Base-by-base conservation (phyloP, 192 early-diverging fungal genomes). In the Linnemannia zychae region DNA sequence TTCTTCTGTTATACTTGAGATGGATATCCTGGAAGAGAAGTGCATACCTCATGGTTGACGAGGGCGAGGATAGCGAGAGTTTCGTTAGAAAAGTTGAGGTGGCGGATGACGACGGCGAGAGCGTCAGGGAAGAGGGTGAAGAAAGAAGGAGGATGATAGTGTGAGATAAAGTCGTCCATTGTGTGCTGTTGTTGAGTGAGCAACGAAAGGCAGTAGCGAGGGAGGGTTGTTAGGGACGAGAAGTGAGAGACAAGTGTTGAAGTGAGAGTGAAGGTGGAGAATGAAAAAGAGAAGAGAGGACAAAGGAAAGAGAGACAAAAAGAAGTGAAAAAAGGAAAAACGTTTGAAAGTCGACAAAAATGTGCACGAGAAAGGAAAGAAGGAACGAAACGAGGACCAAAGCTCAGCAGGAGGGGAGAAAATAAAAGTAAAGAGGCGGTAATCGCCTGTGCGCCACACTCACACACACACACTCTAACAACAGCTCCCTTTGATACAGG, bases 81-180 rank as follows among this genome's bases (percentile, higher is more conserved):
- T 36, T 84, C 82, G 69, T 79, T 84, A 24, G 44, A 67, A 60
- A 84, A 50, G 7, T 20, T 20, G 22, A 63, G 38, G 28, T 78
- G 65, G 0, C 46, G 50, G 24, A 84, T 17, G 34, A 79, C 57
- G 67, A 84, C 34, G 38, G 67, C 73, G 24, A 84, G 72, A 1
- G 82, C 82, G 65, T 84, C 77, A 6, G 82, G 82, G 47, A 84
- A 84, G 73, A 84, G 82, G 0, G 82, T 76, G 57, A 84, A 84
- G 38, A 84, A 71, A 16, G 82, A 71, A 0, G 82, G 82, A 15
- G 76, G 65, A 0, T 44, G 18, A 16, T 38, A 76, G 6, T 77
- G 66, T 15, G 63, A 13, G 22, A 79, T 38, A 38, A 78, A 78
- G 77, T 53, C 57, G 70, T 71, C 69, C 70, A 65, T 65, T 50